Base-by-base conservation (phyloP, 2,329 filamentous ascomycete genomes). In the Fusarium continuum region DNA sequence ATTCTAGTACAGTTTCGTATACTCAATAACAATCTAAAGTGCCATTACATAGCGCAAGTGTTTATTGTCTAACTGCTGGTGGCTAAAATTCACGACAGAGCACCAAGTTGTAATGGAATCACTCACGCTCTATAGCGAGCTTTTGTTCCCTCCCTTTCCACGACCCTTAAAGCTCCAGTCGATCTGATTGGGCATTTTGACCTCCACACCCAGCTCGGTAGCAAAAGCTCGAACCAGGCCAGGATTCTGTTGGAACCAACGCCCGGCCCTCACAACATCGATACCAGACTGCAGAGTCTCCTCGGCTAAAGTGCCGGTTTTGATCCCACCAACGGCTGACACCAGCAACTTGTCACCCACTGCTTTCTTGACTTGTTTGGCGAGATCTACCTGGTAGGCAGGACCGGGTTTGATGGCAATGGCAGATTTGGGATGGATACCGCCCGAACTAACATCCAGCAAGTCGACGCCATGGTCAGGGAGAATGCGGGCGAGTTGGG, bases 381-480 rank as follows among this genome's bases (percentile, higher is more conserved):
- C 87, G 64, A 92, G 88, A 0, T 82, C 85, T 0, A 83, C 87
- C 76, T 93, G 91, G 77, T 92, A 93, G 0, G 81, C 88, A 1
- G 46, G 46, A 0, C 47, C 88, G 1, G 43, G 9, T 4, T 19
- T 49, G 7, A 77, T 72, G 26, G 81, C 78, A 58, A 89, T 82
- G 55, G 86, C 83, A 56, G 88, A 85, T 39, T 76, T 73, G 2
- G 81, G 75, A 70, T 91, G 86, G 36, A 84, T 83, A 6, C 90
- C 91, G 2, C 86, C 91, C 2, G 83, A 85, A 5, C 85, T 89
- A 14, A 93, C 84, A 69, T 95, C 91, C 2, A 95, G 76, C 5
- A 94, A 76, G 73, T 95, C 91, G 8, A 94, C 85, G 4, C 91
- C 91, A 11, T 77, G 80, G 1, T 85, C 83, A 0, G 87, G 87